These are phyloP conservation scores for Eucalyptus viminalis DNA, from an alignment of 345 rosid species.

Conservation along the genomic window DNA sequence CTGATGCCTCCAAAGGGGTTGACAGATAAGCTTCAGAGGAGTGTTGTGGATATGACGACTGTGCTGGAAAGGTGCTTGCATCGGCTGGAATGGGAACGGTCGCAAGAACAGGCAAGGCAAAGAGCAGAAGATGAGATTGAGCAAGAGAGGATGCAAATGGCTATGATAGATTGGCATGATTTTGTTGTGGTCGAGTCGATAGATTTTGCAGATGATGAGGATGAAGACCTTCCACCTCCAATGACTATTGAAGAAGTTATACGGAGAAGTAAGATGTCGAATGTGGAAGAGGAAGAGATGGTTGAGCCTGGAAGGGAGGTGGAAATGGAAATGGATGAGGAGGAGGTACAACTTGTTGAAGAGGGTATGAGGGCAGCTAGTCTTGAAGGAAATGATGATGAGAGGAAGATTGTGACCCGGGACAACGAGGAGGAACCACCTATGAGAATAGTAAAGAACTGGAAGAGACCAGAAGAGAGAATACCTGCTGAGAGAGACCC, in stretches of 20 bases:
- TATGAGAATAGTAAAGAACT: slow-evolving; percentile 83
- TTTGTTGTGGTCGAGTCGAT: slow-evolving; percentile 75
- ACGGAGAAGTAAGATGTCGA: slow-evolving; percentile 67
- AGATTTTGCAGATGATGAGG: slow-evolving; percentile 91
- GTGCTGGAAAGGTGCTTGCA: slow-evolving; percentile 77
- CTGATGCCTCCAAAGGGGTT: slow-evolving; percentile 71
- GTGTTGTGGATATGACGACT: slow-evolving; percentile 53
- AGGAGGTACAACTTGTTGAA: slow-evolving; percentile 80
- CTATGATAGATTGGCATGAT: slow-evolving; percentile 94
- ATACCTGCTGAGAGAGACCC: slow-evolving; percentile 72
- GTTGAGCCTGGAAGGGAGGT: slow-evolving; percentile 82
- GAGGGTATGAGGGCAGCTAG: slow-evolving; percentile 80
- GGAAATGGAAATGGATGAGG: slow-evolving; percentile 96
- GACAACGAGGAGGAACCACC: slow-evolving; percentile 61
- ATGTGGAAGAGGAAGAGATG: slow-evolving; percentile 53
- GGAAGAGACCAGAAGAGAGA: slow-evolving; percentile 97
- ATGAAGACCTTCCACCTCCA: slow-evolving; percentile 71
- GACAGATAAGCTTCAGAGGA: slow-evolving; percentile 49
- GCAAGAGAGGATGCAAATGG: slow-evolving; percentile 82
- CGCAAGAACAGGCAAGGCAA: slow-evolving; percentile 80
- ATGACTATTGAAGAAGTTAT: slow-evolving; percentile 85
- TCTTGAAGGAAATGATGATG: slow-evolving; percentile 39
- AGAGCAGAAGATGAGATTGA: slow-evolving; percentile 82
- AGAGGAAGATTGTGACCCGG: slow-evolving; percentile 10
- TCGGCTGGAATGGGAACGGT: slow-evolving; percentile 80